Evolutionary conservation across 495 filamentous ascomycete species (phyloP), one percentile per base, ranked within the genome.

Genomic region (Niebla homalea): DNA sequence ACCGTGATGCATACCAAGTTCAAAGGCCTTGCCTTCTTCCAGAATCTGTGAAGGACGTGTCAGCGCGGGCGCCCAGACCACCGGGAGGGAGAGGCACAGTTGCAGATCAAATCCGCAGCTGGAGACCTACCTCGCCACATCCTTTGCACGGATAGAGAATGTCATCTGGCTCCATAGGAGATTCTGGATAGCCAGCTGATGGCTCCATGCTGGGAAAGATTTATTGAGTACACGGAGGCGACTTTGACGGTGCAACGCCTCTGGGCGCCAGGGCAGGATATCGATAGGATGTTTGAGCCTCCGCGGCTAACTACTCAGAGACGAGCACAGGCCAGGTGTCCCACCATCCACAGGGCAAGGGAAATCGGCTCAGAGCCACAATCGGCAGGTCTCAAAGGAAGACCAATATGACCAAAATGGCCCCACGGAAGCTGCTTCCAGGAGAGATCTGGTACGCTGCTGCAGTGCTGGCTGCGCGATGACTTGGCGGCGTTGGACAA

Each of bases 21-120:
- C 92, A 60, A 98, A 98, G 40, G 92, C 92, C 67, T 98, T 97
- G 22, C 92, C 92, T 72, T 98, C 92, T 67, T 98, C 92, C 4
- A 98, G 73, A 50, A 97, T 93, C 90, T 93, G 56, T 50, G 25
- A 48, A 37, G 50, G 53, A 57, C 41, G 36, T 52, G 48, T 45
- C 40, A 52, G 47, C 43, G 49, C 36, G 48, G 14, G 20, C 29
- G 41, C 43, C 41, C 50, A 37, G 14, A 38, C 21, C 26, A 43
- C 49, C 44, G 38, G 21, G 50, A 53, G 51, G 61, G 53, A 41
- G 37, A 49, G 48, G 16, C 36, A 44, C 46, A 49, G 38, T 37
- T n/a, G 44, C 35, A 44, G 53, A 37, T 19, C 21, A 52, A 39
- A 22, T 35, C 43, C 37, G 49, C n/a, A 52, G 40, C 53, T 71